Percentiles rank a stretch among this genome's conserved stretches.
Evolutionary conservation across 2,329 filamentous ascomycete genomes (phyloP).

Genomic region (Penicillium sp.): DNA sequence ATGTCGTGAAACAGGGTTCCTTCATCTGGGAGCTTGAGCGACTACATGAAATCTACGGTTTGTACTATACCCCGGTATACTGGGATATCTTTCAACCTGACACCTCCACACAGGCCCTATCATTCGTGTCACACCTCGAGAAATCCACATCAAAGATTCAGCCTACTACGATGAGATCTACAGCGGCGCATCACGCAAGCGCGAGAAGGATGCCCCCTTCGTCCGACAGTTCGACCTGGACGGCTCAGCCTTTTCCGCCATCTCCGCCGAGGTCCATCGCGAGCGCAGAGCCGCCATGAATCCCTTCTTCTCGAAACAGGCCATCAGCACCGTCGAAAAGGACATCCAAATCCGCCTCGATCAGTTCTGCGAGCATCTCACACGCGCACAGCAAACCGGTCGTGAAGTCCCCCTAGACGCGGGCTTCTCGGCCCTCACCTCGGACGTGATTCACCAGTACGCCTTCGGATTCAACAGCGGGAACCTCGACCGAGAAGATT

Average conservation of each 20-base stretch:
- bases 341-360: not conserved
- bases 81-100: not conserved
- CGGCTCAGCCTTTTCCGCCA: not conserved
- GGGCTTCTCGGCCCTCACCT: conserved; percentile 32
- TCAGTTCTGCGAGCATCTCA: not conserved
- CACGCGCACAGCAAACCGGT: not conserved
- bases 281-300: not conserved
- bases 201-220: conserved; percentile 31
- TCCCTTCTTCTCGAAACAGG: not conserved
- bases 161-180: conserved; percentile 41
- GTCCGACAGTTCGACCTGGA: not conserved
- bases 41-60: conserved; percentile 42
- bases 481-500: conserved; percentile 37
- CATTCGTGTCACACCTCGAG: conserved; percentile 38
- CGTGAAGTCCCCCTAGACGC: conserved; percentile 9
- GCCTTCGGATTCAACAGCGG: conserved; percentile 36
- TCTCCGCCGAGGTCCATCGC: not conserved
- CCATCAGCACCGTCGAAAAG: not conserved
- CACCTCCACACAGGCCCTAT: conserved; percentile 40
- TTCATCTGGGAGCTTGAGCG: conserved; percentile 40
- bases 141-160: conserved; percentile 41
- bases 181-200: conserved; percentile 25
- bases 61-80: conserved; percentile 25
- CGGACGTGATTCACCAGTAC: conserved; percentile 44
- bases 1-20: conserved; percentile 35